Evolutionary conservation across 495 filamentous ascomycete species (phyloP).

Genomic region (Talaromyces adpressus): DNA sequence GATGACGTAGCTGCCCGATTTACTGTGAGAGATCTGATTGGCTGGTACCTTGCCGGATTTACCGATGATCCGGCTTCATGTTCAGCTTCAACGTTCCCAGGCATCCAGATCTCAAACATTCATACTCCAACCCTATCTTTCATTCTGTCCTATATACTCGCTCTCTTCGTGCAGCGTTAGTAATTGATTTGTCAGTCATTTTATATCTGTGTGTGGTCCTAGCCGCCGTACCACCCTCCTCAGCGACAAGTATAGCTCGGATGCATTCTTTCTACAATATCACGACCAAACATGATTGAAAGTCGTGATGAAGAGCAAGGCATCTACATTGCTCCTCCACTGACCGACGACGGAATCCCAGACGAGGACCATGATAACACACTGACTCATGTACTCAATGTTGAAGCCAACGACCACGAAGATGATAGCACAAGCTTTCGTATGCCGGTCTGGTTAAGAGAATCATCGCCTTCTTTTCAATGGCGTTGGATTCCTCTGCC

Average conservation of each 20-base stretch:
- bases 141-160: not conserved
- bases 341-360: constrained; percentile 30
- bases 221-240: not conserved
- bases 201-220: not conserved
- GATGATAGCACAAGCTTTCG: constrained; percentile 21
- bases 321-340: constrained; percentile 26
- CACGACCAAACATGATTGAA: constrained; percentile 22
- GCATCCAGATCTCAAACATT: not conserved
- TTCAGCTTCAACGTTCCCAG: not conserved
- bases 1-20: not conserved
- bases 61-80: constrained; percentile 1
- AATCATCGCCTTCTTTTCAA: constrained; percentile 46
- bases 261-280: not conserved
- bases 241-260: not conserved
- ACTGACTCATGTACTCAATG: constrained; percentile 17
- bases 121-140: not conserved
- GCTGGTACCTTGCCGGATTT: not conserved
- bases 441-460: constrained; percentile 45
- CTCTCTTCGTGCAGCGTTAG: not conserved
- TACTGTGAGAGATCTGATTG: not conserved
- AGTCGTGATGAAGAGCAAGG: constrained; percentile 28
- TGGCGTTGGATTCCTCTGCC: constrained; percentile 48
- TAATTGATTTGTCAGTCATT: not conserved
- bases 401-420: constrained; percentile 28
- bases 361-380: constrained; percentile 28